These are phyloP conservation scores for Vanrija sp. DNA, from an alignment of 1,284 basidiomycete genomes.

Conservation along the genomic window DNA sequence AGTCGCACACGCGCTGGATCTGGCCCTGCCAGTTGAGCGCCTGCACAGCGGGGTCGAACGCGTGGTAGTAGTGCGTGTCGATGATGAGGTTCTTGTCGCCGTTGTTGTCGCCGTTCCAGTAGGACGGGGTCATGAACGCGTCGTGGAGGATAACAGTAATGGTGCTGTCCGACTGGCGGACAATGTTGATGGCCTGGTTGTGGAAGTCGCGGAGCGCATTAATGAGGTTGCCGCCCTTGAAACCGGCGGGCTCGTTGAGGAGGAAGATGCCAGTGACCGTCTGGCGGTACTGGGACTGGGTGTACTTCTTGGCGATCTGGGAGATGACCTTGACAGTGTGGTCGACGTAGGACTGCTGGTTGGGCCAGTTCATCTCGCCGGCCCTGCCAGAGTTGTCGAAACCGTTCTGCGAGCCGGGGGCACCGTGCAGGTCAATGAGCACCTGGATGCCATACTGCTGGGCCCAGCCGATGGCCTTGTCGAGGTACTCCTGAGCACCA, in stretches of 20 bases:
- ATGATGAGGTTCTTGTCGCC: conserved; percentile 62
- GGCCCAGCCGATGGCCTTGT: conserved; percentile 72
- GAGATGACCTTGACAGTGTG: conserved; percentile 58
- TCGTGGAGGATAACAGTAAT: conserved; percentile 69
- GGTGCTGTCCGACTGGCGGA: conserved; percentile 25
- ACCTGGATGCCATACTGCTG: conserved; percentile 69
- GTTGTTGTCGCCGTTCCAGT: conserved; percentile 68
- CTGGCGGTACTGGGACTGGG: conserved; percentile 23
- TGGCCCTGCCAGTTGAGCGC: conserved; percentile 60
- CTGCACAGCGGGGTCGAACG: conserved; percentile 64
- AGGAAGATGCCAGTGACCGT: conserved; percentile 56
- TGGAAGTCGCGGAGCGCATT: conserved; percentile 56
- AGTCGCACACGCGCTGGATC: conserved; percentile 59
- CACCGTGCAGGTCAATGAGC: conserved; percentile 65
- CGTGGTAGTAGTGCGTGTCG: conserved; percentile 79
- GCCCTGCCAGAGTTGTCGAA: conserved; percentile 79
- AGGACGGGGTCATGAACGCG: conserved; percentile 72
- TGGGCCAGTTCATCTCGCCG: conserved; percentile 67
- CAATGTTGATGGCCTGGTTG: conserved; percentile 50
- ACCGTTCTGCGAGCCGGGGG: conserved; percentile 72
- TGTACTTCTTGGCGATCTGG: conserved; percentile 8
- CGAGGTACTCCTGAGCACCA: conserved; percentile 45
- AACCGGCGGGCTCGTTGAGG: conserved; percentile 52
- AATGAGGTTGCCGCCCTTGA: conserved; percentile 48
- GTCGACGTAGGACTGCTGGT: conserved; percentile 61